Evolutionary conservation across 441 rosid species (phyloP), one percentile per base, ranked within the genome.

Genomic region (Populus hybrid): DNA sequence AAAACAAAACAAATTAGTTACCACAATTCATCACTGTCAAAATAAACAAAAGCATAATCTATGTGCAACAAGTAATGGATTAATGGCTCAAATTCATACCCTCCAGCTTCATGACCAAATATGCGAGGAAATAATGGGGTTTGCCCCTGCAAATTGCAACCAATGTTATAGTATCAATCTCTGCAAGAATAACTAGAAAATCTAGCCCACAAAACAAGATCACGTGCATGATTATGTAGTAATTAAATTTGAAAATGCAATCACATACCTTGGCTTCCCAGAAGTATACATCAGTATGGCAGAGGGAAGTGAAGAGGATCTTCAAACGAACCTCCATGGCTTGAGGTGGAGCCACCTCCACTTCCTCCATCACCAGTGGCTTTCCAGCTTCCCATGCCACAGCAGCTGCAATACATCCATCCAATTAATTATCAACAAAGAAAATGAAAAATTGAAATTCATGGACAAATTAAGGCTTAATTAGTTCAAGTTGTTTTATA

Each of bases 321-420:
- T 83, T 88, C 61, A 86, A 18, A 35, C 88, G 89, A 72, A 86
- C 89, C 76, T 88, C 90, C 34, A 57, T 83, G 16, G 78, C 78
- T 70, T 86, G 88, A 10, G 89, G 90, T 2, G 89, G 87, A 24
- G 88, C 88, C 64, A 88, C 87, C 70, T 88, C 90, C 80, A 88
- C 87, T 76, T 82, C 85, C 70, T 91, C 93, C 20, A 93, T 87
- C 67, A 79, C 89, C 21, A 89, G 82, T 68, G 92, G 96, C 88
- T 93, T 93, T 81, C 93, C 94, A 1, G 97, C 93, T 74, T 93
- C 92, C 97, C 96, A 89, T 75, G 92, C 91, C 30, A 91, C 96
- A 11, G 93, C 91, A 46, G 96, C 97, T 89, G 24, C 80, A 69
- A 38, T 2, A 30, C 23, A 32, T 18, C 21, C 26, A 28, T 20